A percentile compares a stretch with the other conserved stretches of the same genome.
phyloP scores from a whole-genome alignment of 768 basidiomycete genomes.

The Lepiota brunneoincarnata region DNA sequence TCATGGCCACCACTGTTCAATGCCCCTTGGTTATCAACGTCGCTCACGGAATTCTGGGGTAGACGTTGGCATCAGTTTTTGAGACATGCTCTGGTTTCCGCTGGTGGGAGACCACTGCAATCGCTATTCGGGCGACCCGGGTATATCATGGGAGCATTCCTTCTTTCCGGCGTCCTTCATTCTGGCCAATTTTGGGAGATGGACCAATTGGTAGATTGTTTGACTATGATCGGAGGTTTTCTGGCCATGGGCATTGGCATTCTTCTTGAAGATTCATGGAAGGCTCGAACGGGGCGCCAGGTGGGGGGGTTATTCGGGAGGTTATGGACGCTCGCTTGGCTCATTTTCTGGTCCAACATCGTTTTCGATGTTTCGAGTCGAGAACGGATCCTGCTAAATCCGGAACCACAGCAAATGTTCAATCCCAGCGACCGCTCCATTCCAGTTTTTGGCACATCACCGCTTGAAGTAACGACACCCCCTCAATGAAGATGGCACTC shows the following conservation, averaged over 20 bases:
- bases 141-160: constrained; percentile 43
- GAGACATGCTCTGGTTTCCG: constrained; percentile 37
- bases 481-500: too few relatives aligned
- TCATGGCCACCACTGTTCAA: constrained; percentile 53
- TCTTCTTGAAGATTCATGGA: constrained; percentile 36
- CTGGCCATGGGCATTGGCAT: constrained; percentile 38
- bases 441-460: too few relatives aligned
- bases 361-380: constrained; percentile 31
- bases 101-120: constrained; percentile 32
- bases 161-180: constrained; percentile 46
- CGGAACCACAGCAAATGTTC: too few relatives aligned
- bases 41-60: constrained; percentile 45
- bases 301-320: constrained; percentile 39
- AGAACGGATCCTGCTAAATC: too few relatives aligned
- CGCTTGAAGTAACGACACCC: too few relatives aligned
- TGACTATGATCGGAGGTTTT: constrained; percentile 35
- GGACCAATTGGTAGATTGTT: constrained; percentile 30
- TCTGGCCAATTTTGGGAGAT: constrained; percentile 41
- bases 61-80: constrained; percentile 52
- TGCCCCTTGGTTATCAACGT: constrained; percentile 41
- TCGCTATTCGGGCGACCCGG: constrained; percentile 34
- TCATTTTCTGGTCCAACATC: constrained; percentile 29
- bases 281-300: constrained; percentile 26
- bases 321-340: constrained; percentile 40
- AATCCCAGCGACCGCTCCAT: too few relatives aligned